These are phyloP conservation scores for Solanum virginianum DNA, from an alignment of 257 asterid genomes.

Conservation along the genomic window DNA sequence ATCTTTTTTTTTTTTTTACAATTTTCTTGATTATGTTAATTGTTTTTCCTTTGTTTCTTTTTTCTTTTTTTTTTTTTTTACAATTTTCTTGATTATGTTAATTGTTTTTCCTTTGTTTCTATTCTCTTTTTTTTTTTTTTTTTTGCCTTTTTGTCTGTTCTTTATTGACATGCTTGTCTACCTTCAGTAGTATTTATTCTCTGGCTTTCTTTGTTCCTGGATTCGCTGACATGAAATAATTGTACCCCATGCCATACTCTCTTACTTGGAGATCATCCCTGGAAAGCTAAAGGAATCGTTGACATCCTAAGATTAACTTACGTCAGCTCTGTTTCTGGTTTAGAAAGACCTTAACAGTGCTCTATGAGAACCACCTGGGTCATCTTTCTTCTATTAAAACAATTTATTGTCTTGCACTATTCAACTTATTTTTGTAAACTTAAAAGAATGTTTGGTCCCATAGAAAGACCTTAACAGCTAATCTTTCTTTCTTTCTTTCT, in stretches of 20 bases:
- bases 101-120: not conserved
- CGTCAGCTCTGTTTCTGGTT: not conserved
- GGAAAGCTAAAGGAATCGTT: not conserved
- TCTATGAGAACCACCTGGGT: not conserved
- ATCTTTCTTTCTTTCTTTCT: not conserved
- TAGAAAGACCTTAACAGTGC: not conserved
- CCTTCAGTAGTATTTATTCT: not conserved
- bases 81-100: not conserved
- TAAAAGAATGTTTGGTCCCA: not conserved
- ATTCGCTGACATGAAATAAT: not conserved
- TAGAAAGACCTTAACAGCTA: not conserved
- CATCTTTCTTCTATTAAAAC: not conserved
- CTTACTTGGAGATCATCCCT: not conserved
- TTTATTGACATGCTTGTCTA: not conserved
- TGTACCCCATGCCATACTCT: not conserved
- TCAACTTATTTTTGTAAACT: not conserved
- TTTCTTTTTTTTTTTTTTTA: not conserved
- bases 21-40: not conserved
- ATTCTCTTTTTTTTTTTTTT: not conserved
- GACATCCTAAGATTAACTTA: not conserved
- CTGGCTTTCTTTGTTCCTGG: not conserved
- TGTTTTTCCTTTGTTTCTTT: not conserved
- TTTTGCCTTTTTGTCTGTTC: not conserved
- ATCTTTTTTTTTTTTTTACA: not conserved
- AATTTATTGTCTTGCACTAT: not conserved